Base-by-base conservation (phyloP, 345 rosid genomes). In the Rhodamnia rubescens region DNA sequence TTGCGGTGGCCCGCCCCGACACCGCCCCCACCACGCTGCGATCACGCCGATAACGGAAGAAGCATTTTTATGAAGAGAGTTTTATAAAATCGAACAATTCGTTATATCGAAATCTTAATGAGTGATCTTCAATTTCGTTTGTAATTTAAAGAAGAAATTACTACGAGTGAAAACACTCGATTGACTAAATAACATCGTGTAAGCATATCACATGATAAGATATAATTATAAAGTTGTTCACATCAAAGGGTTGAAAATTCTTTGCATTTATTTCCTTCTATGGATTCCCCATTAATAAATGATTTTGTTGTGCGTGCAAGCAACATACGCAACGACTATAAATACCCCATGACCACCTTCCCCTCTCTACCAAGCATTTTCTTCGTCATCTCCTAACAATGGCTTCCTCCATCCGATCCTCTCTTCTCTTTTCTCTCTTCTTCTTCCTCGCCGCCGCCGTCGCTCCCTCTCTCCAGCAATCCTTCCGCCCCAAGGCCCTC, bases 401-500 rank as follows among this genome's bases (percentile, higher is more conserved):
- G 82, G 82, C 86, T 74, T 40, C 55, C n/a, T 53, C 61, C 42
- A 36, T 15, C 47, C 42, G 3, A 13, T 53, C 44, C 52, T 55
- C 32, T 0, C 26, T 74, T 18, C 29, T 85, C 52, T 24, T 85
- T 5, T 80, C 78, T 9, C 81, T 36, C 55, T 74, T 82, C 36
- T 32, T 59, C 44, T 21, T 74, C 58, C 55, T 83, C 64, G 18
- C 54, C 75, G 15, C 57, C 59, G 4, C 57, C 29, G 84, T 90
- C 11, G 18, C 56, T 52, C 47, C 87, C 88, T 82, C 74, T 82
- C 16, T 80, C 82, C 82, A 85, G 40, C 84, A 86, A 86, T 93
- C 98, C 7, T 91, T 91, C 88, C 93, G 96, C 14, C 98, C 95
- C 21, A 89, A 87, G 75, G 98, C 97, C 18, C 91, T 96, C 0